Conservation (phyloP, 768 basidiomycete genomes). For the Lyophyllum decastes region DNA sequence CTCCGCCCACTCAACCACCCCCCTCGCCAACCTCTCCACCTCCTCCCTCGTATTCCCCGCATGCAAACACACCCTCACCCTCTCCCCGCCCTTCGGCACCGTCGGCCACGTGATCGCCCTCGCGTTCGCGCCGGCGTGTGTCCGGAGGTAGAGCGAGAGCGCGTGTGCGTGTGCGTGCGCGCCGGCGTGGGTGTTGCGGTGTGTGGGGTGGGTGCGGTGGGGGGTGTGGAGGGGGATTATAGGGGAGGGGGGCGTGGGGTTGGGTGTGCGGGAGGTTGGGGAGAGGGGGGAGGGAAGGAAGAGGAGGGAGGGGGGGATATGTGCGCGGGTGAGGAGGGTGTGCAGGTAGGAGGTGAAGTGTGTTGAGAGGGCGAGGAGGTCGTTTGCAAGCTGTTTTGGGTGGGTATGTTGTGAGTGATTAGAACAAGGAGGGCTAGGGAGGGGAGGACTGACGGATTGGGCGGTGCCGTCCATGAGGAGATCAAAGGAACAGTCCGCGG, state of each 20-base stretch:
- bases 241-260: constrained; percentile 48
- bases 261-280: background rate
- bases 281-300: constrained; percentile 37
- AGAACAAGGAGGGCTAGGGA: background rate
- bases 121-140: constrained; percentile 55
- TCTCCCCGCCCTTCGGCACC: constrained; percentile 82
- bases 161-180: constrained; percentile 77
- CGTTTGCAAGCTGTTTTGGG: constrained; percentile 28
- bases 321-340: constrained; percentile 25
- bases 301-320: constrained; percentile 36
- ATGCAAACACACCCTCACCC: constrained; percentile 88
- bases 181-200: no score
- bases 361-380: constrained; percentile 46
- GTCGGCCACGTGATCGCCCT: constrained; percentile 87
- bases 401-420: background rate
- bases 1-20: constrained; percentile 50
- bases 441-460: constrained; percentile 43
- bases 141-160: constrained; percentile 66
- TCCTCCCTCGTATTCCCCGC: constrained; percentile 70
- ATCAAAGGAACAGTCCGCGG: constrained; percentile 79
- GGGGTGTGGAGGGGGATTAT: constrained; percentile 86
- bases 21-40: constrained; percentile 55
- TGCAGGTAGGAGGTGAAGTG: constrained; percentile 37
- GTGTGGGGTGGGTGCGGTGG: no score
- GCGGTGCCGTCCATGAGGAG: constrained; percentile 70